Percentiles rank a stretch among this genome's conserved stretches.
Evolutionary conservation across 2,329 filamentous ascomycete genomes (phyloP).

Genomic region (Pseudogymnoascus destructans): DNA sequence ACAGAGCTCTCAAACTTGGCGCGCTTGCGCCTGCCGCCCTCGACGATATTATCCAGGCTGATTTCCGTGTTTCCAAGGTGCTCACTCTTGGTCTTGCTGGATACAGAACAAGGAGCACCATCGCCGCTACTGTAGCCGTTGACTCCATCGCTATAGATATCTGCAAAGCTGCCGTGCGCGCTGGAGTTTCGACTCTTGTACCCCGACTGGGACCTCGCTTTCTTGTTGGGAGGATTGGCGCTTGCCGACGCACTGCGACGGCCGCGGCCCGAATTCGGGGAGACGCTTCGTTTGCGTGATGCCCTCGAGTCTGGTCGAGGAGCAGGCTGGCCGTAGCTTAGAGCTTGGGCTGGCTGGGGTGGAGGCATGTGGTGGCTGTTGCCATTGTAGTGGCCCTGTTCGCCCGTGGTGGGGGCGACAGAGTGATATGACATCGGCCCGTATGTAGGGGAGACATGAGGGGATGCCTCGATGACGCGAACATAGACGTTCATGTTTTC

Average conservation of each 20-base stretch:
- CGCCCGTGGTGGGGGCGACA: slow-evolving; percentile 36
- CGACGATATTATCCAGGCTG: slow-evolving; percentile 94
- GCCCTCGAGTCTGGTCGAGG: slow-evolving; percentile 58
- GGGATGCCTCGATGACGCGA: slow-evolving; percentile 57
- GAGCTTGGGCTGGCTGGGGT: slow-evolving; percentile 36
- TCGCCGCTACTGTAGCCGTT: slow-evolving; percentile 82
- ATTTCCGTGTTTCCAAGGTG: slow-evolving; percentile 91
- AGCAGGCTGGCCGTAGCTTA: slow-evolving; percentile 46
- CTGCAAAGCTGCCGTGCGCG: slow-evolving; percentile 36
- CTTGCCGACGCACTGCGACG: slow-evolving; percentile 64
- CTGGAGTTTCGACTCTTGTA: slow-evolving; percentile 56
- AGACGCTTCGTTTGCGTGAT: slow-evolving; percentile 65
- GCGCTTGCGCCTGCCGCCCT: slow-evolving; percentile 87
- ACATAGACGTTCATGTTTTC: slow-evolving; percentile 92
- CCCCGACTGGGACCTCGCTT: slow-evolving; percentile 51
- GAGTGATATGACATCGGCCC: slow-evolving; percentile 41
- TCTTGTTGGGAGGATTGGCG: slow-evolving; percentile 43
- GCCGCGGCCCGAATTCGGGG: slow-evolving; percentile 54
- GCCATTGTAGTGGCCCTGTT: slow-evolving; percentile 44
- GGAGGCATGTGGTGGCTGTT: slow-evolving; percentile 52
- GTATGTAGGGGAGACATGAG: slow-evolving; percentile 33
- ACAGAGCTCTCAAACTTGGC: slow-evolving; percentile 96
- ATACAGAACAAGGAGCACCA: slow-evolving; percentile 61
- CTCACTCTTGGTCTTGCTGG: slow-evolving; percentile 65
- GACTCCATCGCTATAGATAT: slow-evolving; percentile 49